These are phyloP conservation scores for Casuarina cunninghamiana DNA, from an alignment of 306 rosid genomes.

Conservation along the genomic window DNA sequence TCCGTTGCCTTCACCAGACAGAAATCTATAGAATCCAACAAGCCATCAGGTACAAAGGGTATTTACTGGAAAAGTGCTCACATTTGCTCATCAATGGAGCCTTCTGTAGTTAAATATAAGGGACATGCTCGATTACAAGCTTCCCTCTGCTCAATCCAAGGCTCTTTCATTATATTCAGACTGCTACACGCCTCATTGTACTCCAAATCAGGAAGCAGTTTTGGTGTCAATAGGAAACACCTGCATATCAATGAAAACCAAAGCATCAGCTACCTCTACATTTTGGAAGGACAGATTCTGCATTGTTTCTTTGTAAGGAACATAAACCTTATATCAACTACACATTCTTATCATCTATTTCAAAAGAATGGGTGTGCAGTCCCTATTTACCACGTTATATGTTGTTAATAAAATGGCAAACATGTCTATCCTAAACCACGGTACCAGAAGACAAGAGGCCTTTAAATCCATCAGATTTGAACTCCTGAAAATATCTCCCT, in stretches of 20 bases:
- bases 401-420: too few species aligned
- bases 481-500: too few species aligned
- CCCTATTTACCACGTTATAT: too few species aligned
- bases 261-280: conserved; percentile 10
- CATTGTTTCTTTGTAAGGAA: neutral
- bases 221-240: conserved; percentile 92
- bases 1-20: conserved; percentile 30
- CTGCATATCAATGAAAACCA: conserved; percentile 43
- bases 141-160: conserved; percentile 65
- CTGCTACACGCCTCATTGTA: conserved; percentile 89
- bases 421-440: too few species aligned
- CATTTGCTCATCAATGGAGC: conserved; percentile 96
- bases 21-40: conserved; percentile 90
- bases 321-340: neutral
- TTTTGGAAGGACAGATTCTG: neutral
- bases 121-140: conserved; percentile 90
- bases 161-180: conserved; percentile 87
- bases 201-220: conserved; percentile 80
- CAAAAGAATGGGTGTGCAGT: neutral
- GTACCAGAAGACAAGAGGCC: too few species aligned
- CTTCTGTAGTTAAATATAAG: conserved; percentile 80
- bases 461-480: too few species aligned
- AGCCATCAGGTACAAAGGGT: conserved; percentile 93
- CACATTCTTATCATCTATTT: neutral
- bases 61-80: conserved; percentile 97